Percentiles rank a stretch among this genome's conserved stretches.
Evolutionary conservation across 2,329 filamentous ascomycete species (phyloP).

Genomic region (Phyllosticta paracitricarpa): DNA sequence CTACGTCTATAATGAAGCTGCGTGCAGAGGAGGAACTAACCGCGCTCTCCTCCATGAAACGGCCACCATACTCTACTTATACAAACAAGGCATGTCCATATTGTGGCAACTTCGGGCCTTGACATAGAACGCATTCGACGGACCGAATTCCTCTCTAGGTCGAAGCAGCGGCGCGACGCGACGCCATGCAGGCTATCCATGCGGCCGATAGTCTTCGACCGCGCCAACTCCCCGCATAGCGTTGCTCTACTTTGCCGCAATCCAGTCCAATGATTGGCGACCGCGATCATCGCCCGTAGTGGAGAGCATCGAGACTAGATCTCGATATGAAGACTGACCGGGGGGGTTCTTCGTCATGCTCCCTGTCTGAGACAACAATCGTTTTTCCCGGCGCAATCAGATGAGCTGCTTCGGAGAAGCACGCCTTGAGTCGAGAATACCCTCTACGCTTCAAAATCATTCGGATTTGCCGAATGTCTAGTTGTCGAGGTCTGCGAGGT

Average conservation of each 20-base stretch:
- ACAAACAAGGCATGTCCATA: not conserved
- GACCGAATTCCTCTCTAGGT: not conserved
- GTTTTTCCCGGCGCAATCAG: not conserved
- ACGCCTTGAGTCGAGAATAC: not conserved
- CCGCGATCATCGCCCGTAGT: not conserved
- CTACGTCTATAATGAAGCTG: not conserved
- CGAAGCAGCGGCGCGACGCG: not conserved
- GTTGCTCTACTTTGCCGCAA: not conserved
- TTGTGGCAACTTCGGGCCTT: not conserved
- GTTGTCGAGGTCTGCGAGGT: not conserved
- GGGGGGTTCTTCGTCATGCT: not conserved
- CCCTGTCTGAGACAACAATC: not conserved
- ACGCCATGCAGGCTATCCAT: not conserved
- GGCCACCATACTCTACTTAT: not conserved
- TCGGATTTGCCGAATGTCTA: not conserved
- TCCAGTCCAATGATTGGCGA: not conserved
- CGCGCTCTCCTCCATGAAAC: not conserved
- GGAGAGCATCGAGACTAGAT: not conserved
- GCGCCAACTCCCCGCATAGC: not conserved
- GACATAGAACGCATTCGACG: not conserved
- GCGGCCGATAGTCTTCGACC: not conserved
- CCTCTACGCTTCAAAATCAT: not conserved
- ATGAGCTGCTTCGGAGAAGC: not conserved
- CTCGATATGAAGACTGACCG: not conserved
- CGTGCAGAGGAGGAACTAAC: not conserved